Conservation (phyloP, 1,139 yeast genomes). For the Diutina mesorugosa region DNA sequence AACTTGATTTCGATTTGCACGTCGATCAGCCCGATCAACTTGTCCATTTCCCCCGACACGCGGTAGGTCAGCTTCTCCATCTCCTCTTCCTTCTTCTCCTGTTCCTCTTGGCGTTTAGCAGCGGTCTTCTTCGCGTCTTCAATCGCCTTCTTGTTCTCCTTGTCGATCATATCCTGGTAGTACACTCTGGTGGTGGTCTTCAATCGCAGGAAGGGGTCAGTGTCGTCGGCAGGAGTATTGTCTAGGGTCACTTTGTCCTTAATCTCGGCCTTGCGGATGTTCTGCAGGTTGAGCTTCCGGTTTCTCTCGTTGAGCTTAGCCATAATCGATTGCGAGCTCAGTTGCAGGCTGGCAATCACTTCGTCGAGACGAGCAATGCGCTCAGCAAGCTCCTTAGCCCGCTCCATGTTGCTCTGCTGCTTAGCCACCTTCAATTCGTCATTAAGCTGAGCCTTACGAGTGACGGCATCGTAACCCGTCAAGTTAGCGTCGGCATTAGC, state of each 20-base stretch:
- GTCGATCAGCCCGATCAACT: conserved; percentile 22
- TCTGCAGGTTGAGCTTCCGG: conserved; percentile 65
- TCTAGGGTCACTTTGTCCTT: conserved; percentile 33
- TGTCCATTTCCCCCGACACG: conserved; percentile 32
- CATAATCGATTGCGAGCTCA: conserved; percentile 19
- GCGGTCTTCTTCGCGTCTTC: conserved; percentile 25
- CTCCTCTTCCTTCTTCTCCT: conserved; percentile 23
- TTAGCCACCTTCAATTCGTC: conserved; percentile 69
- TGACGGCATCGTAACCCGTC: conserved; percentile 56
- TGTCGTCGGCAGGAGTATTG: conserved; percentile 28
- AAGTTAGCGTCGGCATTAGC: conserved; percentile 26
- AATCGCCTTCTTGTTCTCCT: conserved; percentile 32
- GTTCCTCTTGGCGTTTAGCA: conserved; percentile 22
- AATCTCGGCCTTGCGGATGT: conserved; percentile 70
- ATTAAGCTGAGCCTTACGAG: conserved; percentile 58
- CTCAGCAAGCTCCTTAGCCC: conserved; percentile 39
- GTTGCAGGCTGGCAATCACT: conserved; percentile 13
- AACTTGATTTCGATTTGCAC: neutral
- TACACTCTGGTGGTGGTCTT: conserved; percentile 79
- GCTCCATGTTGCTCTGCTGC: conserved; percentile 45
- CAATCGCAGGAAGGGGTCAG: conserved; percentile 84
- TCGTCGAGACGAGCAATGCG: conserved; percentile 25
- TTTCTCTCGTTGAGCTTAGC: conserved; percentile 69
- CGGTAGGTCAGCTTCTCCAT: conserved; percentile 31
- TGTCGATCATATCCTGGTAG: conserved; percentile 39